Evolutionary conservation across 2,329 filamentous ascomycete genomes (phyloP), one percentile per base, ranked within the genome.

Genomic region (Apiospora pterosperma): DNA sequence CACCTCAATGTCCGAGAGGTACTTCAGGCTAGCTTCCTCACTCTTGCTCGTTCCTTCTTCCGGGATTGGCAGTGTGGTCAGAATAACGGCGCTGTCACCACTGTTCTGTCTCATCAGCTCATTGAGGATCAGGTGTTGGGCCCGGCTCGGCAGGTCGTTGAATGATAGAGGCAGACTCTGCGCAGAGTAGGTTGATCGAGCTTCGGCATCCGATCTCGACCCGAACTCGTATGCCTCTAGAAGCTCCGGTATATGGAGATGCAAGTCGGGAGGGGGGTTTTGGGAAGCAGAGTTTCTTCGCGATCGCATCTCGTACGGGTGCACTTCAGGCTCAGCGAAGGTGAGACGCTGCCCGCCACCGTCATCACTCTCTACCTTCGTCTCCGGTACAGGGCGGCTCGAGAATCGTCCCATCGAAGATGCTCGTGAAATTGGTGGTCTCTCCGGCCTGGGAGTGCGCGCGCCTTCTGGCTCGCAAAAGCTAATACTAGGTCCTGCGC

Each of bases 121-220:
- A 74, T 97, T 97, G 19, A 97, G 78, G 34, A 97, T 94, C 39
- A 96, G 79, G 76, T 97, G 92, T 75, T 96, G 93, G 2, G 92
- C 92, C 19, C 92, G 88, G 71, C 90, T 92, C 0, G 93, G 92
- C 4, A 97, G 80, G 72, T 96, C 92, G 71, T 97, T 96, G 81
- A 97, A 97, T 2, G 89, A 92, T 2, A 96, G 80, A 0, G 92
- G 85, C 4, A 92, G 77, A 3, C 86, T 83, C 62, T 89, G 87
- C 25, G 86, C 85, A 3, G 86, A 84, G 72, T 85, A 86, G 19
- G 79, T 76, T 4, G 82, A 83, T 5, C 79, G 7, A 72, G 68
- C 71, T 36, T 74, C 73, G 16, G 71, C 70, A 5, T 70, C 64
- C 16, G 65, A 1, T 60, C 60, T 58, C 68, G 69, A 16, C 5